A percentile compares a stretch with the other conserved stretches of the same genome.
Evolutionary conservation across 139 green algal genomes (phyloP).

Genomic region (Chlamydomonas eustigma): DNA sequence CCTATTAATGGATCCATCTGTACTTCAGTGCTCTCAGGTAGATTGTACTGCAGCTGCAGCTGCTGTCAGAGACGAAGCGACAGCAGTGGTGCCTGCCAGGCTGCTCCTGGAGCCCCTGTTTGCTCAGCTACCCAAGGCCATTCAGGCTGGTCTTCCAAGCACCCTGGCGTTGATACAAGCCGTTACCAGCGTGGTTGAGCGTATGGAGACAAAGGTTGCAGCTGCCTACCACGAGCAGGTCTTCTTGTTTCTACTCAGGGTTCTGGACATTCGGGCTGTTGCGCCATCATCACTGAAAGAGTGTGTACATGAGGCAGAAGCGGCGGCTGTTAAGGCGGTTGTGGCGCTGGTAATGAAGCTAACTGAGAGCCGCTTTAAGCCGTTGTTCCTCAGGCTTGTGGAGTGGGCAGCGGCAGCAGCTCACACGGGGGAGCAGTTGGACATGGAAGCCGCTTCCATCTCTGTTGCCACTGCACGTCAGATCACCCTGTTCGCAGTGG

Average conservation of each 20-base stretch:
- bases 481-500: conserved; percentile 48
- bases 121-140: neutral
- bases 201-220: conserved; percentile 54
- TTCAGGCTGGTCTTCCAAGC: neutral
- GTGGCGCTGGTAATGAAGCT: conserved; percentile 81
- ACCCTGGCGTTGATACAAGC: conserved; percentile 39
- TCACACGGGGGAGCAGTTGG: neutral
- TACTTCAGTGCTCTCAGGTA: too few species aligned
- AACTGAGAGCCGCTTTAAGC: conserved; percentile 83
- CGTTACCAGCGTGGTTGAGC: conserved; percentile 6
- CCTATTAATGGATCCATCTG: conserved; percentile 54
- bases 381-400: conserved; percentile 81
- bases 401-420: conserved; percentile 63
- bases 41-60: too few species aligned
- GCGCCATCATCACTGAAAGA: neutral
- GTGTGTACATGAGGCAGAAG: conserved; percentile 5
- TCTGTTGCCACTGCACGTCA: conserved; percentile 22
- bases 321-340: neutral
- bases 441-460: neutral
- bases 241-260: conserved; percentile 68
- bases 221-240: conserved; percentile 51
- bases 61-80: too few species aligned
- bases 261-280: conserved; percentile 63
- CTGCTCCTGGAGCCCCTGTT: conserved; percentile 23
- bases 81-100: neutral